A percentile compares a stretch with the other conserved stretches of the same genome.
Conservation (phyloP, 2,329 filamentous ascomycete genomes). For the Chrysoporthe austroafricana region DNA sequence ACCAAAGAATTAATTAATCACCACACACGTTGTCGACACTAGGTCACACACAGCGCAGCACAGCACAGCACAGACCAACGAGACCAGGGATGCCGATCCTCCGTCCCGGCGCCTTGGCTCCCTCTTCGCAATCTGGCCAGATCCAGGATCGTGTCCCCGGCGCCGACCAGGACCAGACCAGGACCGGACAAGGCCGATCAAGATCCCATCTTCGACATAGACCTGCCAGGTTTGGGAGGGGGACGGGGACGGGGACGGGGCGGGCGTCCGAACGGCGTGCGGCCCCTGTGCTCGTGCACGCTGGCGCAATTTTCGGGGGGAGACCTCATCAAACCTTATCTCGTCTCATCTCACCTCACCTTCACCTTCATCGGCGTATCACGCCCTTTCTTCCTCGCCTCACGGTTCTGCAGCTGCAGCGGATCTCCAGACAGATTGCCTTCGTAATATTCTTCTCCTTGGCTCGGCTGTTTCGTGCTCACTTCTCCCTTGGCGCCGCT, state of each 20-base stretch:
- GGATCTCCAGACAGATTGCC: background rate
- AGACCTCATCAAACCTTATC: background rate
- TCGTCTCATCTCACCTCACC: background rate
- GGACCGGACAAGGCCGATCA: too few species aligned
- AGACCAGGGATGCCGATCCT: background rate
- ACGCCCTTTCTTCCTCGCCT: background rate
- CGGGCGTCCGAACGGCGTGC: too few species aligned
- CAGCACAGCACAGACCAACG: background rate
- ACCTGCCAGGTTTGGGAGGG: background rate
- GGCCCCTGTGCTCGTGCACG: background rate
- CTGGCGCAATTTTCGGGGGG: background rate
- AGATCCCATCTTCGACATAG: too few species aligned
- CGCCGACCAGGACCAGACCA: too few species aligned
- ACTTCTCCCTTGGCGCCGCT: background rate
- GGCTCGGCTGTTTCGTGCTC: background rate
- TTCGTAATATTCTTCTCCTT: background rate
- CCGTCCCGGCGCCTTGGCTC: slow-evolving; percentile 1
- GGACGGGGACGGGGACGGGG: background rate
- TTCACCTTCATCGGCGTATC: background rate
- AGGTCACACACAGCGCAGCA: background rate
- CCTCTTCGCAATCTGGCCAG: background rate
- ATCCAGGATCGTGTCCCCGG: background rate
- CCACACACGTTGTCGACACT: background rate
- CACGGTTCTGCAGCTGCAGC: background rate
- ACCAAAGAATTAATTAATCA: too few species aligned